phyloP scores from a whole-genome alignment of 768 basidiomycete species.

The Paxillus rubicundulus region DNA sequence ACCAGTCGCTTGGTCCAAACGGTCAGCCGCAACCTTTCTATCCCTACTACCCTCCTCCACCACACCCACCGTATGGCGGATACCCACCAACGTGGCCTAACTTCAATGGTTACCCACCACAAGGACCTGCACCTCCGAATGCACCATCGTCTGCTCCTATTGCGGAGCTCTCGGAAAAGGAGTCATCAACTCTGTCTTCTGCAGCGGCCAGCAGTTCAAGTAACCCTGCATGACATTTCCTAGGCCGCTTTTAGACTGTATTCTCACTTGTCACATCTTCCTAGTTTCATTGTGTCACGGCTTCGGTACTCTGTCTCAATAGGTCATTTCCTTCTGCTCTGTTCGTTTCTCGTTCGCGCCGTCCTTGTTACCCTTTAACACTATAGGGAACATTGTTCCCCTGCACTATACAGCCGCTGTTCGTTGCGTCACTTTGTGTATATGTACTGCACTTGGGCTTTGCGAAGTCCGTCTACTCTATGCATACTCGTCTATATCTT shows the following conservation, averaged over 20 bases:
- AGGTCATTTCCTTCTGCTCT: conserved; percentile 18
- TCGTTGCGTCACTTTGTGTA: conserved; percentile 26
- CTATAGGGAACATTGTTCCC: conserved; percentile 13
- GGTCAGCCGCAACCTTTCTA: conserved; percentile 26
- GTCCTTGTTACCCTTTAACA: conserved; percentile 2
- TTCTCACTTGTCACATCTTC: conserved; percentile 10
- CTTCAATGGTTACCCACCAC: conserved; percentile 33
- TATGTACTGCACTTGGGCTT: conserved; percentile 24
- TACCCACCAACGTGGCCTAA: conserved; percentile 28
- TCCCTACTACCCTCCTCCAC: conserved; percentile 31
- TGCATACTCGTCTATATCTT: conserved; percentile 21
- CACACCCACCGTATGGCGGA: conserved; percentile 29
- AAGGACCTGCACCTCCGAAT: conserved; percentile 21
- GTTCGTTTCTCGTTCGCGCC: conserved; percentile 2
- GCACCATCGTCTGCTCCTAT: conserved; percentile 14
- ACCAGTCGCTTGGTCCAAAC: conserved; percentile 20
- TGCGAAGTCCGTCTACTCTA: conserved; percentile 13
- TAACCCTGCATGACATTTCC: conserved; percentile 18
- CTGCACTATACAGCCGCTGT: conserved; percentile 25
- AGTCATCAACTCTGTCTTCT: conserved; percentile 10
- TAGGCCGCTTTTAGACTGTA: conserved; percentile 25
- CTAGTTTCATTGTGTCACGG: conserved; percentile 14
- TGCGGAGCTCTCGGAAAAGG: conserved; percentile 26
- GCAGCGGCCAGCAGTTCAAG: conserved; percentile 16
- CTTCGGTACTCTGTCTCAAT: conserved; percentile 25